Conservation (phyloP, 768 basidiomycete genomes). For the Rhizopogon vesiculosus region DNA sequence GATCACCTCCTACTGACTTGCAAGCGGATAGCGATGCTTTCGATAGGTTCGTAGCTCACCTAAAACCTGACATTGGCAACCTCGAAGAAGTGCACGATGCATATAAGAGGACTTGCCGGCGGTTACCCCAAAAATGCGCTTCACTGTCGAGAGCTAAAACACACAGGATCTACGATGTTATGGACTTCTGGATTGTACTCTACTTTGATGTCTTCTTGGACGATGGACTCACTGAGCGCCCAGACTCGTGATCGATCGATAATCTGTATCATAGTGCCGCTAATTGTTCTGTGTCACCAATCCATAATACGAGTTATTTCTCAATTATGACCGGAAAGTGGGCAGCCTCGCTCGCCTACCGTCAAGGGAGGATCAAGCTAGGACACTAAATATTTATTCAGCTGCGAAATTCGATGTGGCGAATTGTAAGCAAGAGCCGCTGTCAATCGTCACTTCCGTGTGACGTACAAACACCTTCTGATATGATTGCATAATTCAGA, state of each 20-base stretch:
- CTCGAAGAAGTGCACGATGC: conserved; percentile 36
- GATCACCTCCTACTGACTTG: conserved; percentile 33
- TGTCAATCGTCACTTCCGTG: too few species aligned
- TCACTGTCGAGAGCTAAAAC: conserved; percentile 27
- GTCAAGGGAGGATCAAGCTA: too few species aligned
- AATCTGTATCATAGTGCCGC: background rate
- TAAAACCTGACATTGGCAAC: conserved; percentile 45
- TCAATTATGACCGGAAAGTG: too few species aligned
- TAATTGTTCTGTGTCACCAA: background rate
- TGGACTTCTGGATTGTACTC: conserved; percentile 13
- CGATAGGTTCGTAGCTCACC: conserved; percentile 31
- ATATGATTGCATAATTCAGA: background rate
- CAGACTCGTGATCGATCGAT: background rate
- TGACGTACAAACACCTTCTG: too few species aligned
- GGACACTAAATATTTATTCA: too few species aligned
- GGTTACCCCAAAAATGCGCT: conserved; percentile 20
- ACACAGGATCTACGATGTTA: conserved; percentile 14
- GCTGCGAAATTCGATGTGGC: too few species aligned
- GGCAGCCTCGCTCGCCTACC: too few species aligned
- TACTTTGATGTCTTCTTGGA: conserved; percentile 1
- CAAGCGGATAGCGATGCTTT: conserved; percentile 34
- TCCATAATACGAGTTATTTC: background rate
- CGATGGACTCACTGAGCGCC: too few species aligned
- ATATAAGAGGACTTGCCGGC: conserved; percentile 17
- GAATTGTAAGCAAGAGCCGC: too few species aligned